These are phyloP conservation scores for Ustilago vetiveriae DNA, from an alignment of 1,284 basidiomycete genomes.

Conservation along the genomic window DNA sequence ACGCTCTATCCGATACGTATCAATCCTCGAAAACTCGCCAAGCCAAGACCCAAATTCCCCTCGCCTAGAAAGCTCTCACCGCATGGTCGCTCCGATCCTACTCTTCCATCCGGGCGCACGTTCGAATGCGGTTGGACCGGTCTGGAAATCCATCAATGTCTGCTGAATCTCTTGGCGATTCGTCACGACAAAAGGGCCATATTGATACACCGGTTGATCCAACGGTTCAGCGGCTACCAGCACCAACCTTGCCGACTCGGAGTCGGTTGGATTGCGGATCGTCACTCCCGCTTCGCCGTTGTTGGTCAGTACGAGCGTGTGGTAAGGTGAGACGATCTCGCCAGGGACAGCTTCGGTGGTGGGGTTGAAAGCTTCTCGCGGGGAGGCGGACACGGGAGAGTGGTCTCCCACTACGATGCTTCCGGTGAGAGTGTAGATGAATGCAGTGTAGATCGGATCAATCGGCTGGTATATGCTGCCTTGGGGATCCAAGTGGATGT, in stretches of 20 bases:
- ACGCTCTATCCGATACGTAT: conserved; percentile 6
- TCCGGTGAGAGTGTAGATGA: conserved; percentile 66
- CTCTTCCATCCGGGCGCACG: conserved; percentile 87
- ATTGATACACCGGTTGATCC: conserved; percentile 85
- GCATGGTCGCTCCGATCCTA: conserved; percentile 71
- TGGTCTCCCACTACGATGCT: conserved; percentile 71
- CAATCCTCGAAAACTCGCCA: conserved; percentile 8
- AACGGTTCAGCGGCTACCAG: conserved; percentile 85
- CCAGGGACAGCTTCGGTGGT: not conserved
- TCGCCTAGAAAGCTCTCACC: not conserved
- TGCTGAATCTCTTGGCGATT: conserved; percentile 80
- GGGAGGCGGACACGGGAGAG: conserved; percentile 58
- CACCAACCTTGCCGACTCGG: conserved; percentile 48
- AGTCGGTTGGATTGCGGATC: conserved; percentile 69
- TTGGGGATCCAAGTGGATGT: conserved; percentile 77
- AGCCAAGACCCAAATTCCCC: conserved; percentile 2
- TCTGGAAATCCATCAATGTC: conserved; percentile 84
- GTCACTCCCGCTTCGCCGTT: conserved; percentile 74
- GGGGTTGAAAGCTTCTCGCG: conserved; percentile 1
- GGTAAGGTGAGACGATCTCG: conserved; percentile 72
- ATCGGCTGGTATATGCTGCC: conserved; percentile 83
- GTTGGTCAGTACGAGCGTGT: conserved; percentile 75
- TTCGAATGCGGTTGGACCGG: conserved; percentile 86
- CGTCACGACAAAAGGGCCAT: conserved; percentile 82
- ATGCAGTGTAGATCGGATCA: conserved; percentile 71